Evolutionary conservation across 1,284 basidiomycete genomes (phyloP).

Genomic region (Xerocomus minutiporus): DNA sequence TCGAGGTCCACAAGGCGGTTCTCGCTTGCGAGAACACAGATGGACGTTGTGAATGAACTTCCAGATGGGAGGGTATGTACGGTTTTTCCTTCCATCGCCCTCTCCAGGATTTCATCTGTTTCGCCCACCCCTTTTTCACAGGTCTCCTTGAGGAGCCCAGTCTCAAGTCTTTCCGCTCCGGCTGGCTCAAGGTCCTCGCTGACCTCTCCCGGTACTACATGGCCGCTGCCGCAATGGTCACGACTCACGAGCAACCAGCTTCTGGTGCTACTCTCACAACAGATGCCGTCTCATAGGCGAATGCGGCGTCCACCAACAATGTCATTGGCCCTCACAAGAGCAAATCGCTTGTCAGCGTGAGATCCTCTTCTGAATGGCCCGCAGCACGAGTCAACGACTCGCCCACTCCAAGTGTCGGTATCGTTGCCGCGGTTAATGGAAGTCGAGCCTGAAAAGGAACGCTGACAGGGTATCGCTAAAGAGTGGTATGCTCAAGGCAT

Average conservation of each 20-base stretch:
- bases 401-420: slow-evolving; percentile 75
- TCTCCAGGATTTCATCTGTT: slow-evolving; percentile 89
- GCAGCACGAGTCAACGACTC: slow-evolving; percentile 61
- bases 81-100: neutral
- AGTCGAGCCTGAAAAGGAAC: slow-evolving; percentile 86
- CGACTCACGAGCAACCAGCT: slow-evolving; percentile 33
- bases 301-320: slow-evolving; percentile 28
- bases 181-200: slow-evolving; percentile 95
- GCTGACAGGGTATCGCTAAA: slow-evolving; percentile 84
- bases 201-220: slow-evolving; percentile 94
- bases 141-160: slow-evolving; percentile 83
- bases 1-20: slow-evolving; percentile 80
- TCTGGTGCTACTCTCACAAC: slow-evolving; percentile 42
- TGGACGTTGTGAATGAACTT: slow-evolving; percentile 74
- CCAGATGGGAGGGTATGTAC: slow-evolving; percentile 62
- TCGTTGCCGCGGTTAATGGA: slow-evolving; percentile 83
- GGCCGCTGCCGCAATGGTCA: slow-evolving; percentile 77
- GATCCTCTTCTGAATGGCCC: slow-evolving; percentile 49
- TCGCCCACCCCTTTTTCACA: slow-evolving; percentile 92
- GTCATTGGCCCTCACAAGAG: slow-evolving; percentile 9
- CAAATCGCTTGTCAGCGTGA: slow-evolving; percentile 30
- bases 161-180: slow-evolving; percentile 67
- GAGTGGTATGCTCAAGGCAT: slow-evolving; percentile 93
- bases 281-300: slow-evolving; percentile 43
- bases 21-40: slow-evolving; percentile 67